Percentiles rank a stretch among this genome's conserved stretches.
These are phyloP conservation scores for Ophiocordyceps camponoti-floridani DNA, from an alignment of 2,329 filamentous ascomycete genomes.

Conservation along the genomic window DNA sequence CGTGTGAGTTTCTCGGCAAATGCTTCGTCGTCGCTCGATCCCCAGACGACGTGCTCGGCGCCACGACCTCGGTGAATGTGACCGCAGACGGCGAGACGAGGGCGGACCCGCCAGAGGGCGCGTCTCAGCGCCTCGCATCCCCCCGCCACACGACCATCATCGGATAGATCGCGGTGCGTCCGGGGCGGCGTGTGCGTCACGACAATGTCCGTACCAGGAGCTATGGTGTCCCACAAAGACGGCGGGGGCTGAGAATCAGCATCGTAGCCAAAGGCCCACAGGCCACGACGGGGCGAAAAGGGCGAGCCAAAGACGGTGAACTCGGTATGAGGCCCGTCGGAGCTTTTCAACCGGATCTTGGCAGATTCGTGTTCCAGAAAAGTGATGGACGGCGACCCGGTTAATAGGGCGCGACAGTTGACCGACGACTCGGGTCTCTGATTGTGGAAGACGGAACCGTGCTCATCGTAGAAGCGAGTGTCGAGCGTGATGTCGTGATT, in stretches of 20 bases:
- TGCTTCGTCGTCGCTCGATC: conserved; percentile 15
- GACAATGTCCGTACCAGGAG: conserved; percentile 43
- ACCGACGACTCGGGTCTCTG: conserved; percentile 31
- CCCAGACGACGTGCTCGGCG: conserved; percentile 44
- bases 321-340: conserved; percentile 34
- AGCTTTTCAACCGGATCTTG: conserved; percentile 33
- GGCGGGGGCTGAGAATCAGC: conserved; percentile 13
- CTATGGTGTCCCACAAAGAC: conserved; percentile 38
- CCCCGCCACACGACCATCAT: conserved; percentile 19
- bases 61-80: conserved; percentile 56
- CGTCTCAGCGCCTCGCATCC: conserved; percentile 41
- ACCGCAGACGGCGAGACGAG: conserved; percentile 49
- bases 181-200: conserved; percentile 54
- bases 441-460: conserved; percentile 37
- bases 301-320: conserved; percentile 59
- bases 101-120: conserved; percentile 41
- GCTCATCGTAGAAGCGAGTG: conserved; percentile 35
- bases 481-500: conserved; percentile 65
- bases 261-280: conserved; percentile 53
- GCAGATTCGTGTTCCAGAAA: conserved; percentile 45
- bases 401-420: conserved; percentile 36
- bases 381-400: conserved; percentile 34
- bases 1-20: conserved; percentile 8
- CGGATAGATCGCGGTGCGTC: conserved; percentile 36
- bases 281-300: conserved; percentile 34